Percentiles rank a stretch among this genome's conserved stretches.
Conservation (phyloP, 768 basidiomycete genomes). For the Gelatoporia subvermispora region DNA sequence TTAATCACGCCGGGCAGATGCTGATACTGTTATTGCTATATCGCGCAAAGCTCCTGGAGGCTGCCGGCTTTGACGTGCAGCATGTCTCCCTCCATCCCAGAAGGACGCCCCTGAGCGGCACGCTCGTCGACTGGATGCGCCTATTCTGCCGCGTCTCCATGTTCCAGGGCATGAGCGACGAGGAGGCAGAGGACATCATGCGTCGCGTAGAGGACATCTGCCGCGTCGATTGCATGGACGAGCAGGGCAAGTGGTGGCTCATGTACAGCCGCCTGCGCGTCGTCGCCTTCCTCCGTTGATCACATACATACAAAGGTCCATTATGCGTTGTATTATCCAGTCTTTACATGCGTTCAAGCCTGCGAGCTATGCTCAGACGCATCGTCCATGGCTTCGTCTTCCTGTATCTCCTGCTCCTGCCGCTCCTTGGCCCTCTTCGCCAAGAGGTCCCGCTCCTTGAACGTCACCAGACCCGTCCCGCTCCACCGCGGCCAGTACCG, state of each 20-base stretch:
- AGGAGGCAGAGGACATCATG: slow-evolving; percentile 56
- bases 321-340: too few relatives aligned
- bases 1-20: not conserved
- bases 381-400: too few relatives aligned
- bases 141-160: slow-evolving; percentile 63
- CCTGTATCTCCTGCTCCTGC: too few relatives aligned
- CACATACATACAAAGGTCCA: too few relatives aligned
- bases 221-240: slow-evolving; percentile 51
- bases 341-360: too few relatives aligned
- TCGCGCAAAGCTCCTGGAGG: slow-evolving; percentile 46
- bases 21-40: not conserved
- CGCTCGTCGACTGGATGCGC: slow-evolving; percentile 60
- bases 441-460: too few relatives aligned
- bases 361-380: too few relatives aligned
- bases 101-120: slow-evolving; percentile 46
- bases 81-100: slow-evolving; percentile 53
- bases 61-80: slow-evolving; percentile 51
- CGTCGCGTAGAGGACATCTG: slow-evolving; percentile 55
- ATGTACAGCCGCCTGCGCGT: slow-evolving; percentile 73
- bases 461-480: too few relatives aligned
- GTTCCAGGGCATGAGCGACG: slow-evolving; percentile 45
- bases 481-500: too few relatives aligned
- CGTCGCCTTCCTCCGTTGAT: slow-evolving; percentile 36
- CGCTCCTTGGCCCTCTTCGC: too few relatives aligned
- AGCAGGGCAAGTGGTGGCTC: slow-evolving; percentile 59